Base-by-base conservation (phyloP, 1,284 basidiomycete species). In the Malassezia brasiliensis region DNA sequence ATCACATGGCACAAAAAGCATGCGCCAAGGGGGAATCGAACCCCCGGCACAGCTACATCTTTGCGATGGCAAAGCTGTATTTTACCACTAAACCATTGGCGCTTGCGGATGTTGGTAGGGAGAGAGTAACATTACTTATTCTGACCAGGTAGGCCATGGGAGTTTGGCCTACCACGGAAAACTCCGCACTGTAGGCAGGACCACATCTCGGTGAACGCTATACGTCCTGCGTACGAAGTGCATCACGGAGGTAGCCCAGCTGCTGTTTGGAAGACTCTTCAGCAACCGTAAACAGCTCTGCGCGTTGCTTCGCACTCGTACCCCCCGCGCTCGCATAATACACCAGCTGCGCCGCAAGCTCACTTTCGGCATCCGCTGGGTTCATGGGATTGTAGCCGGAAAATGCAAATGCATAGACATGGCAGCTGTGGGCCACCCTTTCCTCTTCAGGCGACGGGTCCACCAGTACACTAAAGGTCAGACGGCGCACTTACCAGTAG, bases 401-500 rank as follows among this genome's bases (percentile, higher is more conserved):
- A 22, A 71, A 62, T 5, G 59, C 59, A 50, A 69, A 71, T 7
- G 65, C 68, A 52, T 66, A 66, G 0, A 69, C 61, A 40, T 67
- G 65, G 17, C 56, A 63, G 60, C 68, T 71, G n/a, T 59, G 41
- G 0, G 68, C 67, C 22, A 57, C 61, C 38, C 52, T 42, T 14
- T 67, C 52, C 48, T 71, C 68, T 19, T 59, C 48, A 0, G 68
- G 65, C 11, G 65, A 63, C 25, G 68, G 68, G 32, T 71, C 67
- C 20, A 71, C 53, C 37, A 69, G 39, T 19, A 71, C 52, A 11
- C 65, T 58, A 58, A 50, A 46, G 61, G 50, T 36, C 12, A 17
- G 20, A 15, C 20, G 25, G 38, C 19, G 17, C 25, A 47, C 45
- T 9, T 35, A 47, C 45, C 45, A 47, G 14, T 20, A 20, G 1